These are phyloP conservation scores for Hymenoscyphus fraxineus DNA, from an alignment of 2,329 filamentous ascomycete genomes.

Conservation along the genomic window DNA sequence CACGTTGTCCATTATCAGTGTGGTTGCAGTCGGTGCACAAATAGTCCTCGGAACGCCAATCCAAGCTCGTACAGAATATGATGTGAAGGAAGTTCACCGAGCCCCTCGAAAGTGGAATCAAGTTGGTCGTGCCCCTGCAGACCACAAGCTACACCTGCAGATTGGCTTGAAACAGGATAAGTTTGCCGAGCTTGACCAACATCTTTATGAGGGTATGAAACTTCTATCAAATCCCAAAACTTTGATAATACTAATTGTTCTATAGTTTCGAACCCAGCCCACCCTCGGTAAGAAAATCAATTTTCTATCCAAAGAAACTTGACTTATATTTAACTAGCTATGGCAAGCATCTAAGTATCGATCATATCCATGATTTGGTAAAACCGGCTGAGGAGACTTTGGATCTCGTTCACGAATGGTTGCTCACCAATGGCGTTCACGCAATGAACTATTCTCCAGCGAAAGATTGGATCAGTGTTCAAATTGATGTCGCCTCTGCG, in stretches of 20 bases:
- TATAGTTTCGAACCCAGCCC: constrained; percentile 48
- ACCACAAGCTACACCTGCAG: constrained; percentile 48
- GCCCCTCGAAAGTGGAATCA: constrained; percentile 49
- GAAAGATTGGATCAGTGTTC: constrained; percentile 54
- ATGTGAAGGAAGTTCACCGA: constrained; percentile 53
- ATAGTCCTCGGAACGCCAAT: constrained; percentile 30
- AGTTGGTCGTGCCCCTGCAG: constrained; percentile 43
- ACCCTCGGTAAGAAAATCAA: constrained; percentile 36
- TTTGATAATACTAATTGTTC: background rate
- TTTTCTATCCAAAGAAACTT: background rate
- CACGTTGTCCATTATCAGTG: background rate
- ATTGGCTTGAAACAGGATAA: constrained; percentile 56
- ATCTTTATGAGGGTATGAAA: constrained; percentile 46
- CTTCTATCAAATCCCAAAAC: background rate
- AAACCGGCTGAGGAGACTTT: constrained; percentile 49
- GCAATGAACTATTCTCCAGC: constrained; percentile 46
- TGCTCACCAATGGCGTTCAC: constrained; percentile 49
- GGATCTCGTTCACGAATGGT: constrained; percentile 52
- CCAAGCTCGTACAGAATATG: constrained; percentile 40
- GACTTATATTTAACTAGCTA: constrained; percentile 34
- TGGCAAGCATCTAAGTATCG: constrained; percentile 49
- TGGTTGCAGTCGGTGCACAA: constrained; percentile 4
- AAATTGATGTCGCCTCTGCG: constrained; percentile 47
- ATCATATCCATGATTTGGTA: constrained; percentile 51
- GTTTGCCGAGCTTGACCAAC: constrained; percentile 51